These are phyloP conservation scores for Cenchrus fungigraminus DNA, from an alignment of 176 grass and related monocot species.

Conservation along the genomic window DNA sequence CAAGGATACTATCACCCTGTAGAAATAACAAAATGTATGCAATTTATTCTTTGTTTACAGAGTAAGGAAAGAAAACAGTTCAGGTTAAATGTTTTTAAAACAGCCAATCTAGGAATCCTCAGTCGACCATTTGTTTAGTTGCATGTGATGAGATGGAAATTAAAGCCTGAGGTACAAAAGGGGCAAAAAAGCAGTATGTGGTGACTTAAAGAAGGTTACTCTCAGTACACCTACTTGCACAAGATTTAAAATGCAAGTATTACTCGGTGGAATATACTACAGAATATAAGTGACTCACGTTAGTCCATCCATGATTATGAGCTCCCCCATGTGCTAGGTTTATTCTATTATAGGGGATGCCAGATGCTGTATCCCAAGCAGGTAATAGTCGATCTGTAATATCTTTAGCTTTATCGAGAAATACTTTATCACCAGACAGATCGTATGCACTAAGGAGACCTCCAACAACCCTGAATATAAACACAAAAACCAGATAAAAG, in stretches of 20 bases:
- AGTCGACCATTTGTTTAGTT: conserved; percentile 1
- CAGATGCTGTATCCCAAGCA: conserved; percentile 97
- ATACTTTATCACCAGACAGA: conserved; percentile 87
- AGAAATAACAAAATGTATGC: conserved; percentile 32
- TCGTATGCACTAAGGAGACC: conserved; percentile 94
- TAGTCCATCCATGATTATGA: conserved; percentile 98
- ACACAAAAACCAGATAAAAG: conserved; percentile 34
- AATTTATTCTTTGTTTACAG: conserved; percentile 22
- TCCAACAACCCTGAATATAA: conserved; percentile 84
- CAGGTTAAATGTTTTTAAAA: conserved; percentile 11
- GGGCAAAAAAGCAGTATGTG: neutral
- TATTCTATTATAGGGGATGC: conserved; percentile 94
- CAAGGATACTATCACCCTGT: conserved; percentile 90
- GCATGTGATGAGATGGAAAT: conserved; percentile 11
- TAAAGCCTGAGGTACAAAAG: neutral
- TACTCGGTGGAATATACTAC: conserved; percentile 20
- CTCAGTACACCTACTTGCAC: conserved; percentile 15
- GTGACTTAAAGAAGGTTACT: conserved; percentile 11
- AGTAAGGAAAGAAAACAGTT: conserved; percentile 3
- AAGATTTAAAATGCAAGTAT: conserved; percentile 1
- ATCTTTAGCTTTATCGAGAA: conserved; percentile 96
- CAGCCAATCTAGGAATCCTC: neutral
- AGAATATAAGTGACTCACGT: conserved; percentile 56
- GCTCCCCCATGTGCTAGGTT: conserved; percentile 90
- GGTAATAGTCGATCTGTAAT: conserved; percentile 93